Base-by-base conservation (phyloP, 2,329 filamentous ascomycete genomes). In the Aspergillus alliaceus region DNA sequence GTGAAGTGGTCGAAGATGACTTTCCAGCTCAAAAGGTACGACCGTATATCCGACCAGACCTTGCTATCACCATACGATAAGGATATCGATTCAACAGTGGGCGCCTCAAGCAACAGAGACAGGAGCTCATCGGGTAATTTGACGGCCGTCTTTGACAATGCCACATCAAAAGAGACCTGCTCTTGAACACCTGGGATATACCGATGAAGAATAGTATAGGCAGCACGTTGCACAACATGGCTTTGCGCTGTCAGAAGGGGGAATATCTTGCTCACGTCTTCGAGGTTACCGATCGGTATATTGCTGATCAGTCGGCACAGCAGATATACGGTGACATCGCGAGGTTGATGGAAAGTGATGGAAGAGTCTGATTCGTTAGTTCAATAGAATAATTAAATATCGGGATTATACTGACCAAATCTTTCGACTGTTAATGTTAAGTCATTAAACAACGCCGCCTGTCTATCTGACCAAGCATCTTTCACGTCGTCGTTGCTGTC, bases 1-100 rank as follows among this genome's bases (percentile, higher is more conserved):
- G 81, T 79, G 69, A 93, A 96, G 44, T 93, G 88, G 65, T 96
- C 91, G 69, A 96, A 98, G 0, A 97, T 82, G 1, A 98, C 80
- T 61, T 90, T 85, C 95, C 95, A 99, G 11, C 91, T 90, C 27
- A 96, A 80, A 2, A 99, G 81, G 68, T 97, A 99, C 9, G 88
- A 86, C 52, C 91, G 86, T 48, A 96, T 80, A 0, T 84, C 70
- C 0, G 85, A 78, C 11, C 91, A 91, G 65, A 93, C 89, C 32
- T 71, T 78, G 15, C 84, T 80, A 5, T 86, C 82, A 22, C 92
- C 85, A 34, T 83, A 79, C 8, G 88, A 83, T 47, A 90, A 86
- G 0, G 83, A 80, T 46, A 91, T 84, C 12, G 81, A 80, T n/a
- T 89, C 84, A 2, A 90, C 79, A 0, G 86, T 87, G 0, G 93